Conservation (phyloP, 352 stramenopile genomes). For the Phytophthora melonis region DNA sequence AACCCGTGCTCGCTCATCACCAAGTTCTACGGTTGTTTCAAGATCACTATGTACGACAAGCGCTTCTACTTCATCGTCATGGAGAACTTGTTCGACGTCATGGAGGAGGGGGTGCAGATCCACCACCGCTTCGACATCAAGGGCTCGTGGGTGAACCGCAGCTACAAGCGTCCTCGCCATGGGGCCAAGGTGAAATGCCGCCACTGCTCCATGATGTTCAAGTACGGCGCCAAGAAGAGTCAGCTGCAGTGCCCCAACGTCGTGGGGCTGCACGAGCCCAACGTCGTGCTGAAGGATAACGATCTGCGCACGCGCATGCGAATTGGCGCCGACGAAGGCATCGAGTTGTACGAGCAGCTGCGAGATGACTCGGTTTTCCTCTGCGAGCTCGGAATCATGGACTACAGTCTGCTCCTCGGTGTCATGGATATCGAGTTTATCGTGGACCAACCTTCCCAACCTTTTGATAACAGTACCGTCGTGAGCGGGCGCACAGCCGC, state of each 20-base stretch:
- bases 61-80: conserved; percentile 94
- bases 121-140: conserved; percentile 93
- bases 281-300: conserved; percentile 91
- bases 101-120: conserved; percentile 70
- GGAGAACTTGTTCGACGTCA: conserved; percentile 91
- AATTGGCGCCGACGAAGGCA: conserved; percentile 66
- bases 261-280: conserved; percentile 81
- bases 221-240: conserved; percentile 73
- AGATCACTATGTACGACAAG: conserved; percentile 91
- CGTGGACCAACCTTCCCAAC: conserved; percentile 62
- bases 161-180: conserved; percentile 75
- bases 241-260: conserved; percentile 83
- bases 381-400: conserved; percentile 87
- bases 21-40: conserved; percentile 92
- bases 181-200: conserved; percentile 87
- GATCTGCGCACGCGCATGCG: conserved; percentile 84
- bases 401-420: conserved; percentile 91
- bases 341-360: conserved; percentile 72
- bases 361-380: conserved; percentile 83
- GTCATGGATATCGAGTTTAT: conserved; percentile 87
- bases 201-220: conserved; percentile 90
- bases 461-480: conserved; percentile 46
- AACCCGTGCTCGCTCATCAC: conserved; percentile 84
- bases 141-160: conserved; percentile 91
- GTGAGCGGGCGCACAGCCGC: conserved; percentile 30